phyloP scores from a whole-genome alignment of 2,329 filamentous ascomycete genomes.

The Phialemoniopsis sp. region DNA sequence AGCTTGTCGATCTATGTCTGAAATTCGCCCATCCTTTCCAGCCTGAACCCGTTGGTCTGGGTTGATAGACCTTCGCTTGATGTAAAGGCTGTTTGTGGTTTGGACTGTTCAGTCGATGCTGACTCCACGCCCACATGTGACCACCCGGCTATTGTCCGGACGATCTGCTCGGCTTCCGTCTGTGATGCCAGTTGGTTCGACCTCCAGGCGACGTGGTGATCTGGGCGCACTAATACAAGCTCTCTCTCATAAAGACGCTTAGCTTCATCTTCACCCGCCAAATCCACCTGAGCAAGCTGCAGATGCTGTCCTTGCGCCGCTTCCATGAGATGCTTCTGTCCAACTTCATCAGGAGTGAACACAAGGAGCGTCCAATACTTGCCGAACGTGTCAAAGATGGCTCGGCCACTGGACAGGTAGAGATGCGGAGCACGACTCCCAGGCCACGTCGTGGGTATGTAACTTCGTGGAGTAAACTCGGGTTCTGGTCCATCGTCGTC shows the following conservation, averaged over 20 bases:
- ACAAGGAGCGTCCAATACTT: conserved; percentile 7
- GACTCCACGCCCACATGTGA: too few species aligned
- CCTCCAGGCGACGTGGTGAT: conserved; percentile 11
- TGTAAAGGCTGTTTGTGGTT: too few species aligned
- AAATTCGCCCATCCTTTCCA: conserved; percentile 4
- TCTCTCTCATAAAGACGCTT: conserved; percentile 5
- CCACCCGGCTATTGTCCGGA: too few species aligned
- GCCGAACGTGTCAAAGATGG: conserved; percentile 10
- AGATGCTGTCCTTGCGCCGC: too few species aligned
- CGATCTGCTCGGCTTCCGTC: too few species aligned
- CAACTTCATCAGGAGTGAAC: conserved; percentile 1
- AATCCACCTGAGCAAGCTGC: conserved; percentile 3
- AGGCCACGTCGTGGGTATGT: conserved; percentile 8
- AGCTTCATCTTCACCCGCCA: conserved; percentile 6
- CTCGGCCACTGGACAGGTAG: conserved; percentile 5
- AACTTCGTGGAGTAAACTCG: conserved; percentile 1
- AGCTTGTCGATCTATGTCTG: too few species aligned
- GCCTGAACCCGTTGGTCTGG: background rate
- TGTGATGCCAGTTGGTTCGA: background rate
- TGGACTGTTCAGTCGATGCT: too few species aligned
- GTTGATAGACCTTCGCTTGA: too few species aligned
- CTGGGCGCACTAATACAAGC: conserved; percentile 10
- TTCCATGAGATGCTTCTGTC: background rate
- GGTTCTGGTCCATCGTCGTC: background rate
- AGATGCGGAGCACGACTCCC: conserved; percentile 10